These are phyloP conservation scores for Paspalum notatum DNA, from an alignment of 176 grass and related monocot genomes.

Conservation along the genomic window DNA sequence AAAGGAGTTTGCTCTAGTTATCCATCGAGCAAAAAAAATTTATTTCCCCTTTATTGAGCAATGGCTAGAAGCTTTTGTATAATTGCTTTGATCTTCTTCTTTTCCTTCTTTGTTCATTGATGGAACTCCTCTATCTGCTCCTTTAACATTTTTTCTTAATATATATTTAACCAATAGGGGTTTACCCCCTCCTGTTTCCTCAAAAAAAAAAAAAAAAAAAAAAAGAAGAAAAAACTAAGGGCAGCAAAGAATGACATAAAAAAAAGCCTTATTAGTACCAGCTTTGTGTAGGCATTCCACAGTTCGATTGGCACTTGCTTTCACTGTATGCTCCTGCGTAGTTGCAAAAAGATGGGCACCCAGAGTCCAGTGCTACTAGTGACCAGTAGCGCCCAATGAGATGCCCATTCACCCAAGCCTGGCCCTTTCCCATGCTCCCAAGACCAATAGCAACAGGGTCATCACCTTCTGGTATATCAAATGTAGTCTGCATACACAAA, in stretches of 20 bases:
- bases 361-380: slow-evolving; percentile 64
- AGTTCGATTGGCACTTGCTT: slow-evolving; percentile 79
- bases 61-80: too few species aligned
- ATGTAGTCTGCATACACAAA: slow-evolving; percentile 59
- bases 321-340: slow-evolving; percentile 78
- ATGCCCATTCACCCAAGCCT: slow-evolving; percentile 92
- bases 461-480: slow-evolving; percentile 77
- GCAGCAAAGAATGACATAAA: slow-evolving; percentile 9
- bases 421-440: slow-evolving; percentile 97
- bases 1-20: too few species aligned
- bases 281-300: slow-evolving; percentile 89
- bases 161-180: too few species aligned
- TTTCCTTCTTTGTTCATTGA: too few species aligned
- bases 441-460: slow-evolving; percentile 79
- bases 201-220: too few species aligned
- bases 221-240: too few species aligned
- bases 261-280: slow-evolving; percentile 57
- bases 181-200: too few species aligned
- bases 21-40: too few species aligned
- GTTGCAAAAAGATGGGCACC: slow-evolving; percentile 69
- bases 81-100: too few species aligned
- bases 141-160: too few species aligned
- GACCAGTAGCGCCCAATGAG: slow-evolving; percentile 91
- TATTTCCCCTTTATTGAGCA: too few species aligned
- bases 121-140: too few species aligned